These are phyloP conservation scores for Hanseniaspora uvarum DNA, from an alignment of 1,139 yeast species.

Conservation along the genomic window DNA sequence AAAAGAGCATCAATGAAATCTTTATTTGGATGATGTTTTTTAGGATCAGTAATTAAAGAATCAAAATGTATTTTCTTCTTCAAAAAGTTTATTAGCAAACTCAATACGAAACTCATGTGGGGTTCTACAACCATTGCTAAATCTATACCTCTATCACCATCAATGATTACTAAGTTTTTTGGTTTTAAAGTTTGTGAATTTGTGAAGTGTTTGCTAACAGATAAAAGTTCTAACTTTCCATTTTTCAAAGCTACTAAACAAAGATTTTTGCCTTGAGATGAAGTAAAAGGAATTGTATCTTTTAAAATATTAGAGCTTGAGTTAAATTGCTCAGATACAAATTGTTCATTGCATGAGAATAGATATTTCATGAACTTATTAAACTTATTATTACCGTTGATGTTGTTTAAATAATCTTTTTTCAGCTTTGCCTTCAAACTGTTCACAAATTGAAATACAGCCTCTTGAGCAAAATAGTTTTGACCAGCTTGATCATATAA, in stretches of 20 bases:
- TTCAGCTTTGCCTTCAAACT: constrained; percentile 23
- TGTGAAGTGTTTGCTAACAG: constrained; percentile 47
- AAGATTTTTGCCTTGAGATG: constrained; percentile 26
- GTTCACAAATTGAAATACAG: constrained; percentile 26
- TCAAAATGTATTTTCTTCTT: constrained; percentile 46
- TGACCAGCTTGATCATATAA: constrained; percentile 26
- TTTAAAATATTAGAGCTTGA: constrained; percentile 23
- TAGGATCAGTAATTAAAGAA: constrained; percentile 28
- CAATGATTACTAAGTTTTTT: constrained; percentile 83
- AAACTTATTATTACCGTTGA: constrained; percentile 5
- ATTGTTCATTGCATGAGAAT: constrained; percentile 24
- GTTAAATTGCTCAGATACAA: constrained; percentile 21
- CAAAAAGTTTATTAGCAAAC: constrained; percentile 67
- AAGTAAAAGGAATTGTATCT: constrained; percentile 16
- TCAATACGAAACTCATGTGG: constrained; percentile 61
- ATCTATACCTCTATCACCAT: constrained; percentile 95
- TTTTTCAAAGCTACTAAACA: constrained; percentile 77
- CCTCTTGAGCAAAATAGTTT: constrained; percentile 27
- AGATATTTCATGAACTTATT: constrained; percentile 23
- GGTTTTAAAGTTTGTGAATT: constrained; percentile 35
- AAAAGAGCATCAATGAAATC: constrained; percentile 27
- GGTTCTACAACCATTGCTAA: constrained; percentile 68
- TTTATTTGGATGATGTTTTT: constrained; percentile 27
- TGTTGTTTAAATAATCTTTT: constrained; percentile 19
- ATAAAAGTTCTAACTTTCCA: constrained; percentile 75